Conservation (phyloP, 306 rosid genomes). For the Cajanus cajan region DNA sequence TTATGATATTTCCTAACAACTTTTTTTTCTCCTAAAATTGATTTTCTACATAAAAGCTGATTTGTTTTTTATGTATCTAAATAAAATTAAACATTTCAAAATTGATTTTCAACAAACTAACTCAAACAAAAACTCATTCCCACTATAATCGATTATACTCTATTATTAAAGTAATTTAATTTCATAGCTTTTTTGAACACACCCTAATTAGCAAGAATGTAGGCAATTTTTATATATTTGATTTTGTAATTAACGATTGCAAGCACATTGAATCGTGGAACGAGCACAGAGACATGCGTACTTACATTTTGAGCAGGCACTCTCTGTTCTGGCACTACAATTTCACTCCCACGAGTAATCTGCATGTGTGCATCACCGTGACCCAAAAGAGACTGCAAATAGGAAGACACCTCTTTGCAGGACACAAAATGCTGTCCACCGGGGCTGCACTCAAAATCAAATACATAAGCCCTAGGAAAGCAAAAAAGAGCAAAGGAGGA, state of each 20-base stretch:
- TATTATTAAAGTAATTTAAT: too few relatives aligned
- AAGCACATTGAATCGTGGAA: background rate
- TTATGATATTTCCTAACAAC: too few relatives aligned
- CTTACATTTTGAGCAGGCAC: constrained; percentile 47
- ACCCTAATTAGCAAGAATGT: too few relatives aligned
- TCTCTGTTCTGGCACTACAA: constrained; percentile 34
- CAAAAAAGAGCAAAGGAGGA: background rate
- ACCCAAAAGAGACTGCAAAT: constrained; percentile 53
- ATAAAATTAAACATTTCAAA: too few relatives aligned
- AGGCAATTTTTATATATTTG: background rate
- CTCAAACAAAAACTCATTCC: too few relatives aligned
- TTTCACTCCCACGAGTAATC: constrained; percentile 39
- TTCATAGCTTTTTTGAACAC: too few relatives aligned
- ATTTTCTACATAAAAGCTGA: too few relatives aligned
- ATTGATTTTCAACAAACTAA: too few relatives aligned
- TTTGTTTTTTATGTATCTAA: too few relatives aligned
- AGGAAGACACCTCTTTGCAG: constrained; percentile 71
- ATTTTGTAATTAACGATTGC: background rate
- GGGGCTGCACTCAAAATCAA: constrained; percentile 54
- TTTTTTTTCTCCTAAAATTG: too few relatives aligned
- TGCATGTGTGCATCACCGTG: constrained; percentile 30
- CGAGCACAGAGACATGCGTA: background rate
- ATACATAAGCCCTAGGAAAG: background rate
- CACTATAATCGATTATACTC: too few relatives aligned
- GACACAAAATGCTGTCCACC: constrained; percentile 75